Conservation (phyloP, 2,329 filamentous ascomycete genomes). For the Cytospora piceicola region DNA sequence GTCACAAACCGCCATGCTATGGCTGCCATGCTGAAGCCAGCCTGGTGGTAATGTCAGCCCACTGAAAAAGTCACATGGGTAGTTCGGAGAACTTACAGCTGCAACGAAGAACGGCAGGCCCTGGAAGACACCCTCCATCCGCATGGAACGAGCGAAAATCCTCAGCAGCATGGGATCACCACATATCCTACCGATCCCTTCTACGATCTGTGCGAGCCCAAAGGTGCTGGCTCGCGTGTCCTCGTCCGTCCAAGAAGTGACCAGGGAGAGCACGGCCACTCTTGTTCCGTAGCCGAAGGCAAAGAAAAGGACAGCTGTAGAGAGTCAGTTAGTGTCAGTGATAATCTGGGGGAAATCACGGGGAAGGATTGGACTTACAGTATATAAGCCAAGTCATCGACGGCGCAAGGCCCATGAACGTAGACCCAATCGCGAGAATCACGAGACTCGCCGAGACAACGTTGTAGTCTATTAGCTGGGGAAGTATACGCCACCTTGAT, state of each 20-base stretch:
- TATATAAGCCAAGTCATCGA: constrained; percentile 27
- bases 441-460: constrained; percentile 27
- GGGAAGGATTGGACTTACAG: background rate
- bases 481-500: constrained; percentile 20
- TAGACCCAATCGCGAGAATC: constrained; percentile 19
- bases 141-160: constrained; percentile 26
- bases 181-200: constrained; percentile 27
- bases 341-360: background rate
- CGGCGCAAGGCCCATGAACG: constrained; percentile 26
- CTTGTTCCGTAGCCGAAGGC: constrained; percentile 28
- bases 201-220: constrained; percentile 27
- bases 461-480: constrained; percentile 30
- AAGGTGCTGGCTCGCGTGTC: constrained; percentile 29
- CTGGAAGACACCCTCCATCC: constrained; percentile 10
- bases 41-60: constrained; percentile 1
- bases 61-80: too few relatives aligned
- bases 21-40: constrained; percentile 21
- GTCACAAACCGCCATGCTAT: constrained; percentile 28
- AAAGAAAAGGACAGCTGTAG: constrained; percentile 25
- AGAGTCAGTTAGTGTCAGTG: background rate
- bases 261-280: constrained; percentile 28
- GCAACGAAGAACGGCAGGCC: constrained; percentile 29
- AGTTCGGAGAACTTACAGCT: constrained; percentile 12
- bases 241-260: constrained; percentile 29
- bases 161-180: constrained; percentile 28